Evolutionary conservation across 75 land plant genomes (phyloP).

Genomic region (Selaginella tamariscina): DNA sequence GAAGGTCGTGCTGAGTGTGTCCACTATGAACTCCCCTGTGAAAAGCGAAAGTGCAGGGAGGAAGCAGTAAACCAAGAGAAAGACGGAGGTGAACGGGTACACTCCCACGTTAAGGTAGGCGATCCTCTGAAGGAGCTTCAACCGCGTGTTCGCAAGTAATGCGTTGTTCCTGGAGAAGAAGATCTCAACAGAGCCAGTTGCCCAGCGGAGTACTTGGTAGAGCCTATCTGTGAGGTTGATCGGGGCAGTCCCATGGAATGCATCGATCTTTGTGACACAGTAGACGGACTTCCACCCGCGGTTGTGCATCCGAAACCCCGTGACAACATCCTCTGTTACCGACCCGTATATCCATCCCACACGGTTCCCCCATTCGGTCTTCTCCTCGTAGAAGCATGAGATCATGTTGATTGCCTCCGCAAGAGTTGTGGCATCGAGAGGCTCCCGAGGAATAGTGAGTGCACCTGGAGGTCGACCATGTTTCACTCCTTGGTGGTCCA

Average conservation of each 20-base stretch:
- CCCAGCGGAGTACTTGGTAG: conserved; percentile 66
- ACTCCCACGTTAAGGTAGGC: conserved; percentile 4
- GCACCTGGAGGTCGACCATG: conserved; percentile 44
- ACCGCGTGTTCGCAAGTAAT: conserved; percentile 28
- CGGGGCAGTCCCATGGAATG: conserved; percentile 69
- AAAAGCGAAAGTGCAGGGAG: conserved; percentile 4
- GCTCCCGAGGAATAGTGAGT: conserved; percentile 26
- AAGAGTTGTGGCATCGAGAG: conserved; percentile 34
- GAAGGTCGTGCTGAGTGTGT: background rate
- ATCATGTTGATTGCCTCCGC: conserved; percentile 53
- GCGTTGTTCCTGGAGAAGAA: conserved; percentile 71
- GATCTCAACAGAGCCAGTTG: conserved; percentile 60
- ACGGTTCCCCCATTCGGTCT: conserved; percentile 49
- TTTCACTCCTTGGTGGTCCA: conserved; percentile 33
- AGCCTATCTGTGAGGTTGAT: conserved; percentile 66
- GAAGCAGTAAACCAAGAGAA: conserved; percentile 10
- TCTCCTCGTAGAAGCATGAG: conserved; percentile 52
- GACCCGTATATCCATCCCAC: conserved; percentile 74
- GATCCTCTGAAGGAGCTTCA: conserved; percentile 25
- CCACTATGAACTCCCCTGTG: conserved; percentile 3
- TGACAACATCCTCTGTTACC: conserved; percentile 71
- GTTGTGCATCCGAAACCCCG: conserved; percentile 70
- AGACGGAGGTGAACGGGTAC: conserved; percentile 6
- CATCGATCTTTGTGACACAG: conserved; percentile 57
- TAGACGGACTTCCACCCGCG: conserved; percentile 55